phyloP scores from a whole-genome alignment of 2,329 filamentous ascomycete genomes.

The Cladophialophora yegresii region DNA sequence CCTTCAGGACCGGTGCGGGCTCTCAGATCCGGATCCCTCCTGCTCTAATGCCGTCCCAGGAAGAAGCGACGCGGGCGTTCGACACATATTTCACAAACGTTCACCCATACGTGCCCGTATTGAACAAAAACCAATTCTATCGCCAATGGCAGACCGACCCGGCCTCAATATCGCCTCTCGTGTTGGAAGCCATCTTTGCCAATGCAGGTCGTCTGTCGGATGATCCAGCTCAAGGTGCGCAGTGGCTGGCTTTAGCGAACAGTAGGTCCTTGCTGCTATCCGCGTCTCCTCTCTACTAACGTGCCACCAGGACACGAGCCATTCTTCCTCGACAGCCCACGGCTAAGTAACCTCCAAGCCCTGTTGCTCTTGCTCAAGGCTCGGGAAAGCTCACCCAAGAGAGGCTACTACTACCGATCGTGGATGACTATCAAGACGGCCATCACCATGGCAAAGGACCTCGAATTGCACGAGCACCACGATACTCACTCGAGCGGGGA shows the following conservation, averaged over 20 bases:
- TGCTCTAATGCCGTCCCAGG: slow-evolving; percentile 87
- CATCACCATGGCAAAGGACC: slow-evolving; percentile 87
- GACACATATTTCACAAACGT: slow-evolving; percentile 87
- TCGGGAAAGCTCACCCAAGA: slow-evolving; percentile 84
- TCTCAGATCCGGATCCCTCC: slow-evolving; percentile 83
- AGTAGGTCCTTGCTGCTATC: slow-evolving; percentile 56
- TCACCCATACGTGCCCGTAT: slow-evolving; percentile 87
- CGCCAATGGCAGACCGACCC: slow-evolving; percentile 85
- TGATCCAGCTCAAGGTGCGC: slow-evolving; percentile 79
- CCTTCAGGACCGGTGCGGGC: slow-evolving; percentile 67
- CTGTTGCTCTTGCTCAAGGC: slow-evolving; percentile 86
- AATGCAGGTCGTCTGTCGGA: slow-evolving; percentile 82
- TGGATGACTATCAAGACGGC: slow-evolving; percentile 96
- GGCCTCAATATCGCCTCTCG: slow-evolving; percentile 80
- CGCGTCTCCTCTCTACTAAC: slow-evolving; percentile 30
- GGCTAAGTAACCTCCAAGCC: slow-evolving; percentile 88
- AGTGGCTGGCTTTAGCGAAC: slow-evolving; percentile 88
- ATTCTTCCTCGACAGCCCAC: slow-evolving; percentile 88
- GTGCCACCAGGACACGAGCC: slow-evolving; percentile 73
- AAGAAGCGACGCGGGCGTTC: slow-evolving; percentile 79
- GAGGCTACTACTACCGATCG: slow-evolving; percentile 93
- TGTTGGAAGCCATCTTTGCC: slow-evolving; percentile 88
- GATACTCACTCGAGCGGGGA: slow-evolving; percentile 73
- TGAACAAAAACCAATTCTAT: slow-evolving; percentile 80
- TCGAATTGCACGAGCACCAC: slow-evolving; percentile 84